Evolutionary conservation across 2,329 filamentous ascomycete species (phyloP).

Genomic region (Aschersonia sp.): DNA sequence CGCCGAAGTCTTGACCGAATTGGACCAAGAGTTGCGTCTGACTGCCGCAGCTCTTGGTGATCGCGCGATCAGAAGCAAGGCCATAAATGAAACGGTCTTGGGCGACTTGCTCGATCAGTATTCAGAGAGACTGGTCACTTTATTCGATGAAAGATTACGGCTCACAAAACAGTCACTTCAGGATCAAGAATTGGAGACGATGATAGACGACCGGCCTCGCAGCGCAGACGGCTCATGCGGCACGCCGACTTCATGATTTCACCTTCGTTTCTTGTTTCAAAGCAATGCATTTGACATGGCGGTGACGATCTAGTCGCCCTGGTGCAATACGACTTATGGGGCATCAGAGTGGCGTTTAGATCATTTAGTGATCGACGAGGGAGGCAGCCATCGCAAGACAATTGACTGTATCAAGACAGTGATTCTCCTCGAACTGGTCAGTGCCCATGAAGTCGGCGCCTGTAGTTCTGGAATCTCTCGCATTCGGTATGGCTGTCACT

Average conservation of each 20-base stretch:
- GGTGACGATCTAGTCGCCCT: too few species aligned
- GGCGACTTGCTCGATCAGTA: slow-evolving; percentile 60
- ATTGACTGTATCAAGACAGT: too few species aligned
- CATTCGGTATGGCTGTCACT: too few species aligned
- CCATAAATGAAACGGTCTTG: slow-evolving; percentile 42
- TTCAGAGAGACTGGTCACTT: slow-evolving; percentile 53
- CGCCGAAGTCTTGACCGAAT: slow-evolving; percentile 42
- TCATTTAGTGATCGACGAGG: too few species aligned
- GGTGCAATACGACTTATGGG: neutral
- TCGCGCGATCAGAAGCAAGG: slow-evolving; percentile 36
- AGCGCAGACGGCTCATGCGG: slow-evolving; percentile 20
- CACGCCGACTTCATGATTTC: slow-evolving; percentile 17
- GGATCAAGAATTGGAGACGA: slow-evolving; percentile 15
- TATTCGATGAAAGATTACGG: slow-evolving; percentile 58
- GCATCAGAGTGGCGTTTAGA: too few species aligned
- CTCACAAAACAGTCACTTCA: slow-evolving; percentile 22
- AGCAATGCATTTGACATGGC: neutral
- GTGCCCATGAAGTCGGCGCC: too few species aligned
- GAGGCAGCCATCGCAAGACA: too few species aligned
- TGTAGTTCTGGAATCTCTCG: too few species aligned
- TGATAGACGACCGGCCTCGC: slow-evolving; percentile 14
- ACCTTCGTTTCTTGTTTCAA: neutral
- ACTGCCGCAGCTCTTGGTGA: slow-evolving; percentile 47
- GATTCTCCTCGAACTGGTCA: too few species aligned
- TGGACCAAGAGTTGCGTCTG: slow-evolving; percentile 50